Evolutionary conservation across 2,329 filamentous ascomycete genomes (phyloP), one percentile per base, ranked within the genome.

Genomic region (Myriosclerotinia duriaeana): DNA sequence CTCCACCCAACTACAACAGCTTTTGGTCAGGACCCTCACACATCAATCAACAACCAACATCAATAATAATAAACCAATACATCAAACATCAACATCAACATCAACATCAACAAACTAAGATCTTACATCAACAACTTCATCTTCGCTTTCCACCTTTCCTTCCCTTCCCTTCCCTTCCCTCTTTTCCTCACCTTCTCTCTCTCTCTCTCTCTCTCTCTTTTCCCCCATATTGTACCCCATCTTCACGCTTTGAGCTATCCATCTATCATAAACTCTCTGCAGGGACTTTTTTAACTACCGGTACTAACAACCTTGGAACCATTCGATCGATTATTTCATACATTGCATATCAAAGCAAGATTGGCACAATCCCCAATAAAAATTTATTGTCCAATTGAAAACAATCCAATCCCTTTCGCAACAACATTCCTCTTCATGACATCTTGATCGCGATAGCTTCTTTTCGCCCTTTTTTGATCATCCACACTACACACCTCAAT

Each of bases 401-500:
- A 22, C 40, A n/a, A 34, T 44, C 38, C 38, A 40, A 44, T 44
- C 40, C 22, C 11, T 30, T 30, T 20, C 58, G 11, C 44, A 38
- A 38, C 42, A 17, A 20, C 58, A 60, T 60, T 50, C 56, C 56
- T 60, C 30, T 17, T 15, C 17, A 60, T 65, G 64, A 61, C 26
- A 53, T 71, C 73, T 71, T 67, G 69, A 68, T 73, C 72, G 72
- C 72, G 72, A 73, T 63, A 66, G 60, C 65, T 65, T 66, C 54
- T 34, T 42, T 53, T 40, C 40, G 36, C 61, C 38, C 53, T 63
- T 60, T 54, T 59, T 36, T 26, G 40, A 30, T 17, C 53, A 11
- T 5, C 30, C 5, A 34, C 26, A 20, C n/a, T 52, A 12, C 30
- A 38, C 22, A 9, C 20, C 8, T n/a, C 12, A 17, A 48, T 1